Conservation (phyloP, 2,329 filamentous ascomycete species). For the Fusarium devonianum region DNA sequence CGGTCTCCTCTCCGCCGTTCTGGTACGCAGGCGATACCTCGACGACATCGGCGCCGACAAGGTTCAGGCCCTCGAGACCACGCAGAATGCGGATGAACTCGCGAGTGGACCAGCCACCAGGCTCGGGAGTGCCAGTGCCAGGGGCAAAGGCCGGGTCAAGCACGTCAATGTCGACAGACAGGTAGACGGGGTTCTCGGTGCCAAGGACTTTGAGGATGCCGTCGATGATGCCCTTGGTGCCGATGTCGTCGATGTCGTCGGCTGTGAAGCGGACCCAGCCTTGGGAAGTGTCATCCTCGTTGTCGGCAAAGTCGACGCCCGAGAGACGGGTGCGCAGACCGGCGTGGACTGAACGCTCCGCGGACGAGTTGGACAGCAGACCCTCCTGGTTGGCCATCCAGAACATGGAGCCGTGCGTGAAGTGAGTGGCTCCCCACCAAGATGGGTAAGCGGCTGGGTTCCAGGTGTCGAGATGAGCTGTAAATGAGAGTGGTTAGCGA, state of each 20-base stretch:
- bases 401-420: conserved; percentile 93
- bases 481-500: conserved; percentile 1
- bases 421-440: conserved; percentile 71
- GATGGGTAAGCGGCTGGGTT: conserved; percentile 81
- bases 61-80: conserved; percentile 81
- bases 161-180: conserved; percentile 84
- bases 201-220: conserved; percentile 76
- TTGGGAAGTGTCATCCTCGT: conserved; percentile 75
- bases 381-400: conserved; percentile 86
- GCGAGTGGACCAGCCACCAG: conserved; percentile 88
- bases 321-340: conserved; percentile 81
- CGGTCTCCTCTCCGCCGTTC: conserved; percentile 79
- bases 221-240: conserved; percentile 72
- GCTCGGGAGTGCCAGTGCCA: conserved; percentile 87
- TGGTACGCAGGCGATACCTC: conserved; percentile 87
- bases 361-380: conserved; percentile 73
- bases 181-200: conserved; percentile 79
- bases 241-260: conserved; percentile 87
- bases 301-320: conserved; percentile 69
- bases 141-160: conserved; percentile 74
- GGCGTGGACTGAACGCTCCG: conserved; percentile 79
- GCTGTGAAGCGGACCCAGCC: conserved; percentile 81
- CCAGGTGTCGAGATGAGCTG: conserved; percentile 81
- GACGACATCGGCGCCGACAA: conserved; percentile 89
- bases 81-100: conserved; percentile 85